phyloP scores from a whole-genome alignment of 2,329 filamentous ascomycete genomes.

The Lanzia echinophila region DNA sequence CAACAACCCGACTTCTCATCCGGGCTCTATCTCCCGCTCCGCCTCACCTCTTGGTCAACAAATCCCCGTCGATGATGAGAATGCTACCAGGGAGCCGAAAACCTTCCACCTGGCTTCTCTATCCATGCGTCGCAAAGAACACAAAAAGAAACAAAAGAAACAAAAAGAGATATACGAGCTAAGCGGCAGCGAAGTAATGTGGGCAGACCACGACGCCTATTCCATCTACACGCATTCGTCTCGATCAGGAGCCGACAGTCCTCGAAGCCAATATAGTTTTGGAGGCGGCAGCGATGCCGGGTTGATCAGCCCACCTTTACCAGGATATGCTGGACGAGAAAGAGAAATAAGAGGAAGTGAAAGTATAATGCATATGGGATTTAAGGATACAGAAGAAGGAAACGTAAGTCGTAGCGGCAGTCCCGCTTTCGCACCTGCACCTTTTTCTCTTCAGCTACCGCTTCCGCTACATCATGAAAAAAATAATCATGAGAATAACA shows the following conservation, averaged over 20 bases:
- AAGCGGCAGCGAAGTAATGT: slow-evolving; percentile 5
- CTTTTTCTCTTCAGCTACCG: no score
- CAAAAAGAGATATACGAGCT: slow-evolving; percentile 5
- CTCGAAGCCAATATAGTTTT: neutral
- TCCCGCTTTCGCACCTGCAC: no score
- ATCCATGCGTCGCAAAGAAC: slow-evolving; percentile 3
- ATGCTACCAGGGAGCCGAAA: neutral
- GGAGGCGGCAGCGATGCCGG: neutral
- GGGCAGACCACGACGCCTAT: neutral
- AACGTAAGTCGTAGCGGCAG: no score
- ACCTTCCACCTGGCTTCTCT: slow-evolving; percentile 7
- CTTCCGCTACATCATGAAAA: no score
- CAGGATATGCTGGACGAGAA: neutral
- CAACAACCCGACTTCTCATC: neutral
- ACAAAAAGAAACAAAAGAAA: slow-evolving; percentile 5
- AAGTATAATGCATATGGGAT: slow-evolving; percentile 1
- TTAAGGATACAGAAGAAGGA: neutral
- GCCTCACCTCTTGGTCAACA: neutral
- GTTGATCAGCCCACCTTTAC: neutral
- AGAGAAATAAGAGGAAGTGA: neutral
- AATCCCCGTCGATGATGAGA: no score
- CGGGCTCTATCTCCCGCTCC: neutral
- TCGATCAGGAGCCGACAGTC: neutral
- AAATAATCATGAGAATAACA: no score
- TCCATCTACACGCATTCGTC: neutral